Evolutionary conservation across 805 yeast species (phyloP), one percentile per base, ranked within the genome.

Genomic region (Lipomyces yamanashiensis): DNA sequence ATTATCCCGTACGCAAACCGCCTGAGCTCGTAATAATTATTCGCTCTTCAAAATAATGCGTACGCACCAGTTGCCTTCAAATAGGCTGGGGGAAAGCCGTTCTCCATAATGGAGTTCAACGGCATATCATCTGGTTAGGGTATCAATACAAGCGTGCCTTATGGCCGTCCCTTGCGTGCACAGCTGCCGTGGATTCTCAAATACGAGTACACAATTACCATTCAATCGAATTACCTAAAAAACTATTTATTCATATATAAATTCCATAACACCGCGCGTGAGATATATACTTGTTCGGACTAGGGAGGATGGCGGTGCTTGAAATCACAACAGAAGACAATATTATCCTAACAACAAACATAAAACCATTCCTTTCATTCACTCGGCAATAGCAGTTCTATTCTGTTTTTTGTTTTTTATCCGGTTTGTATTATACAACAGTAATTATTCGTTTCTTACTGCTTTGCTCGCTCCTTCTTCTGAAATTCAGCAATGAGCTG

Each of bases 401-500:
- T 34, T 50, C 17, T 49, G 17, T 34, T 15, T 34, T 12, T 28
- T 17, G 10, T 9, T n/a, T 21, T 36, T 37, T 39, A 52, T 33
- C n/a, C 55, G 19, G 37, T 37, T 28, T 6, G n/a, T 40, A 40
- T 19, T 23, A n/a, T 40, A 39, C 39, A 52, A 19, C 17, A 39
- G 12, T 41, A 7, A 40, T 8, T n/a, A 21, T 40, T 23, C 23
- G 8, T 53, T 28, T 17, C 28, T 41, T 53, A 53, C 39, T 52
- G 39, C 33, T 41, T 43, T 6, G 40, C 21, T 28, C 13, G 17
- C 21, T 53, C 49, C 75, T 80, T 85, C 83, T 88, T 87, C 71
- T 84, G 83, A 74, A 85, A 86, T 73, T 90, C 96, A 59, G 88
- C 96, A 70, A 95, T 87, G 79, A 95, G 83, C 79, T 93, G 89